A percentile compares a stretch with the other conserved stretches of the same genome.
These are phyloP conservation scores for Colletotrichum sp. DNA, from an alignment of 2,329 filamentous ascomycete genomes.

Conservation along the genomic window DNA sequence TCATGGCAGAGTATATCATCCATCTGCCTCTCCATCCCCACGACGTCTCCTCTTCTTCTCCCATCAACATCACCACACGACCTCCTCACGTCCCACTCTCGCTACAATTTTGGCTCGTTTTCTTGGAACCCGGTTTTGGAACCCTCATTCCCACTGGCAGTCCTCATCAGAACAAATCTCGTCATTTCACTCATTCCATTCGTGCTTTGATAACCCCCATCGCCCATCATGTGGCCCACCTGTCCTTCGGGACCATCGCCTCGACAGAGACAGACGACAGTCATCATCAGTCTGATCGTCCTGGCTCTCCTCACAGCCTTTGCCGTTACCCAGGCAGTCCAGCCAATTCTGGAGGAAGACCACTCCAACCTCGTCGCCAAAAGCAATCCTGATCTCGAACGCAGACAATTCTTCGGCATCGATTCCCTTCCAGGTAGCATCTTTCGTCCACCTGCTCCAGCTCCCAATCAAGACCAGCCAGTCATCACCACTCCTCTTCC, in stretches of 20 bases:
- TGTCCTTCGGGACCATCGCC: neutral
- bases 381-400: neutral
- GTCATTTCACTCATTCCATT: conserved; percentile 6
- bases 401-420: conserved; percentile 9
- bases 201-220: neutral
- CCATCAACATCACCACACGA: neutral
- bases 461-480: neutral
- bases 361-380: neutral
- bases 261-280: neutral
- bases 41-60: neutral
- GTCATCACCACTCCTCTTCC: neutral
- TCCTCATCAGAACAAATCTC: neutral
- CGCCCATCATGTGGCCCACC: neutral
- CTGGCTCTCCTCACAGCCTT: neutral
- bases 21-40: neutral
- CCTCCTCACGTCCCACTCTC: conserved; percentile 9
- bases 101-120: conserved; percentile 21
- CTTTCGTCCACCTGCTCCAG: neutral
- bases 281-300: neutral
- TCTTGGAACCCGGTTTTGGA: conserved; percentile 19
- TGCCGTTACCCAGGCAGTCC: neutral
- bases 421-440: neutral
- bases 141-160: conserved; percentile 8
- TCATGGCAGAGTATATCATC: neutral
- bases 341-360: neutral